phyloP scores from a whole-genome alignment of 768 basidiomycete species.

The Leccinum subgranulosum region DNA sequence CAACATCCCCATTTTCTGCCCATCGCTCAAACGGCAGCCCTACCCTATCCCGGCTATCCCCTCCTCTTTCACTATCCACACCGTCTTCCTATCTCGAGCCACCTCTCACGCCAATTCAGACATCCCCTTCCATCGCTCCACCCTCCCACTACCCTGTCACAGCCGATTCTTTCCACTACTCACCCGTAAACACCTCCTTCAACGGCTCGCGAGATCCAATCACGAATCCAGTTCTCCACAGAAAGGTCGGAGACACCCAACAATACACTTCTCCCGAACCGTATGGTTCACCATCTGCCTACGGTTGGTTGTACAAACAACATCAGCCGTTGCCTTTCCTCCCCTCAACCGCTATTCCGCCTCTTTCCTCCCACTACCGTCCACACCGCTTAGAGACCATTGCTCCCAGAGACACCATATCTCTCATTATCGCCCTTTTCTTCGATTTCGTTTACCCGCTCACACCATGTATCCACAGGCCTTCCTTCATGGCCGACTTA shows the following conservation, averaged over 20 bases:
- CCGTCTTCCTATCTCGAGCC: conserved; percentile 50
- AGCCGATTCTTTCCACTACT: conserved; percentile 63
- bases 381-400: conserved; percentile 77
- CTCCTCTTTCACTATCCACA: conserved; percentile 28
- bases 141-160: conserved; percentile 72
- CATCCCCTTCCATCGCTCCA: conserved; percentile 41
- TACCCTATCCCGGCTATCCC: conserved; percentile 44
- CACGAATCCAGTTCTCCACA: conserved; percentile 31
- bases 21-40: conserved; percentile 42
- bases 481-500: conserved; percentile 89
- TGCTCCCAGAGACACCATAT: conserved; percentile 76
- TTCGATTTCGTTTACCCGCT: conserved; percentile 93
- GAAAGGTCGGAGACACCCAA: conserved; percentile 45
- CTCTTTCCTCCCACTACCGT: conserved; percentile 73
- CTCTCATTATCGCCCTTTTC: conserved; percentile 81
- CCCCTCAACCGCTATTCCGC: conserved; percentile 43
- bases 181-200: conserved; percentile 37
- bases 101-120: conserved; percentile 39
- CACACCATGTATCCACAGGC: conserved; percentile 88
- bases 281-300: conserved; percentile 61
- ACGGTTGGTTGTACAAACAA: conserved; percentile 72
- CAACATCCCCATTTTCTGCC: conserved; percentile 47
- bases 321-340: conserved; percentile 47
- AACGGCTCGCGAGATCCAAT: conserved; percentile 38
- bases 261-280: conserved; percentile 44